Evolutionary conservation across 1,139 yeast genomes (phyloP).

Genomic region (Pichia cactophila): DNA sequence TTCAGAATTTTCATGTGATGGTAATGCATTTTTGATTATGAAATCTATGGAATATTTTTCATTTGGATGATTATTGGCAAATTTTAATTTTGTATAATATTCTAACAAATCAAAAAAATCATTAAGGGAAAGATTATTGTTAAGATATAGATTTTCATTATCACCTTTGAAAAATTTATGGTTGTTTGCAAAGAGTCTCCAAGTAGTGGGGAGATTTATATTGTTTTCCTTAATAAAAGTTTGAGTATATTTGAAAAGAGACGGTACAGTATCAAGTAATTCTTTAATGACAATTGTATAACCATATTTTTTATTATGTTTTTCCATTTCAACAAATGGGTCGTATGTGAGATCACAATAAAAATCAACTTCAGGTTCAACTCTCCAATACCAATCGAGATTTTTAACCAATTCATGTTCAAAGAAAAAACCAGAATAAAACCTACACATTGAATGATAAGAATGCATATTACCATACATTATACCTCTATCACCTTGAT

Average conservation of each 20-base stretch:
- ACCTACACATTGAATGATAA: conserved; percentile 66
- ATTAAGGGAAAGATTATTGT: conserved; percentile 19
- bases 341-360: conserved; percentile 88
- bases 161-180: conserved; percentile 22
- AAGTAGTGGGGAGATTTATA: conserved; percentile 42
- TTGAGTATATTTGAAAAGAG: conserved; percentile 62
- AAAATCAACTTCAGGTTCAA: conserved; percentile 85
- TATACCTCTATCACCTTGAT: conserved; percentile 74
- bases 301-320: conserved; percentile 65
- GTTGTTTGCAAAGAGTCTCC: conserved; percentile 47
- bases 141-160: conserved; percentile 22
- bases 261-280: conserved; percentile 71
- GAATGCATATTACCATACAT: conserved; percentile 75
- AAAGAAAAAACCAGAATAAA: conserved; percentile 71
- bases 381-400: conserved; percentile 89
- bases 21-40: conserved; percentile 10
- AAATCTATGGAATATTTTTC: background rate
- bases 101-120: conserved; percentile 17
- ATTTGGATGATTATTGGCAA: conserved; percentile 13
- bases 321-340: conserved; percentile 77
- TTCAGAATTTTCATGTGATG: conserved; percentile 3
- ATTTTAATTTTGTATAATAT: conserved; percentile 18
- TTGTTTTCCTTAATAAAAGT: conserved; percentile 45
- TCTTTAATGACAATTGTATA: conserved; percentile 73
- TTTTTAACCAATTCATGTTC: conserved; percentile 60